Evolutionary conservation across 2,329 filamentous ascomycete genomes (phyloP).

Genomic region (Pseudogymnoascus sp.): DNA sequence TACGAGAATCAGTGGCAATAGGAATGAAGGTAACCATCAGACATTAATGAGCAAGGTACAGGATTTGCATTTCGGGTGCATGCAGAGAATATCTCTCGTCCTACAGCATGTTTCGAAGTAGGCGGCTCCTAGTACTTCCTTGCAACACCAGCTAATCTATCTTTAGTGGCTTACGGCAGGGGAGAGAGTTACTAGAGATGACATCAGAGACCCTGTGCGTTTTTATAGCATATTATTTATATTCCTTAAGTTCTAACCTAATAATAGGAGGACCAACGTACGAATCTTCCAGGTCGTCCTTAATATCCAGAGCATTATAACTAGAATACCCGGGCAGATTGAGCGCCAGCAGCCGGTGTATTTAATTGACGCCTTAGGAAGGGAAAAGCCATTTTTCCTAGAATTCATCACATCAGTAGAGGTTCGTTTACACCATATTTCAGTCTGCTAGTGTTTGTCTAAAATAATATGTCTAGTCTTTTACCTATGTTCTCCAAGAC

Average conservation of each 20-base stretch:
- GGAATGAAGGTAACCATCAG: constrained; percentile 14
- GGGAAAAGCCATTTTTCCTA: constrained; percentile 27
- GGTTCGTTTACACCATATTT: not conserved
- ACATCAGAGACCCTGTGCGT: constrained; percentile 16
- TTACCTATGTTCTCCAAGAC: constrained; percentile 25
- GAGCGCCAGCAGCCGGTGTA: constrained; percentile 30
- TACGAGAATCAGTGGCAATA: constrained; percentile 14
- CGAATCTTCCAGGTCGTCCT: constrained; percentile 24
- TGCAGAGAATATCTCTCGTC: constrained; percentile 17
- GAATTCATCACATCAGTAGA: constrained; percentile 29
- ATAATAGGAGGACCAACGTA: constrained; percentile 21
- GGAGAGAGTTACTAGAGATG: constrained; percentile 16
- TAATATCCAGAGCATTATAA: constrained; percentile 22
- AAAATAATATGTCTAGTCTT: constrained; percentile 15
- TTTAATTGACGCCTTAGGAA: constrained; percentile 28
- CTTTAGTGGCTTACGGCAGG: constrained; percentile 10
- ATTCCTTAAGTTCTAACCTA: not conserved
- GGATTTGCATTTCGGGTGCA: constrained; percentile 20
- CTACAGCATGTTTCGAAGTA: constrained; percentile 14
- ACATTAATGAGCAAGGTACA: constrained; percentile 17
- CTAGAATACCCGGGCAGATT: constrained; percentile 26
- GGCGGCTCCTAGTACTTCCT: not conserved
- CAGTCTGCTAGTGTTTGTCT: not conserved
- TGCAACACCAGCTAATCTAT: not conserved
- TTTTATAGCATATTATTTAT: too few species aligned